Evolutionary conservation across 768 basidiomycete species (phyloP), one percentile per base, ranked within the genome.

Genomic region (Floccularia luteovirens): DNA sequence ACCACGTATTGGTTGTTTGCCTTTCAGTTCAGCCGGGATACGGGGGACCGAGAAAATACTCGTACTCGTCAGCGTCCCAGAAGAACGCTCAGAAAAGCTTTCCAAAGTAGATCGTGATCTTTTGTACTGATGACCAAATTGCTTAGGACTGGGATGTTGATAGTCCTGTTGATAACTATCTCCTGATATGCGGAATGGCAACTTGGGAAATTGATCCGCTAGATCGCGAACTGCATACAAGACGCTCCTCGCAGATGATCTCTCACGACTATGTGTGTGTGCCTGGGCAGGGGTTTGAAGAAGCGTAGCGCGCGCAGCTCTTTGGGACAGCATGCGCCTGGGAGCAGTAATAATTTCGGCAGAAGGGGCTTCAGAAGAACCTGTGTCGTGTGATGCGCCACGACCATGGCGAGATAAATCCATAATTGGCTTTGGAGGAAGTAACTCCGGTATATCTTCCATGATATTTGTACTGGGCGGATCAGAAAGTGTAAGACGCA

Each of bases 401-500:
- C 28, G 13, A 17, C 25, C 14, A 14, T 42, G 24, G 24, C 13
- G 27, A 31, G 13, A 2, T 16, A 5, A 20, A 34, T 43, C 33
- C 13, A 46, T 44, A n/a, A 39, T 44, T 4, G 57, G 54, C 11
- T 55, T 53, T 25, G 51, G 43, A 37, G 54, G 57, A 27, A 57
- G 32, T 14, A 42, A 48, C 31, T 62, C 55, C 8, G 46, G 51
- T 12, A 65, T 48, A n/a, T n/a, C n/a, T n/a, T n/a, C n/a, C n/a
- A n/a, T n/a, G 3, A 51, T 30, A 6, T 50, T 43, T 12, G 63
- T 64, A 20, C 45, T 59, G 13, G 73, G 74, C 14, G 74, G 45
- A 33, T 69, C 67, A 25, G 75, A 50, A 6, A 44, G 45, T 0
- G 79, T 80, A 48, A 79, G 74, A 10, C 78, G 75, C 52, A 81